These are phyloP conservation scores for Xylaria scruposa DNA, from an alignment of 495 filamentous ascomycete species.

Conservation along the genomic window DNA sequence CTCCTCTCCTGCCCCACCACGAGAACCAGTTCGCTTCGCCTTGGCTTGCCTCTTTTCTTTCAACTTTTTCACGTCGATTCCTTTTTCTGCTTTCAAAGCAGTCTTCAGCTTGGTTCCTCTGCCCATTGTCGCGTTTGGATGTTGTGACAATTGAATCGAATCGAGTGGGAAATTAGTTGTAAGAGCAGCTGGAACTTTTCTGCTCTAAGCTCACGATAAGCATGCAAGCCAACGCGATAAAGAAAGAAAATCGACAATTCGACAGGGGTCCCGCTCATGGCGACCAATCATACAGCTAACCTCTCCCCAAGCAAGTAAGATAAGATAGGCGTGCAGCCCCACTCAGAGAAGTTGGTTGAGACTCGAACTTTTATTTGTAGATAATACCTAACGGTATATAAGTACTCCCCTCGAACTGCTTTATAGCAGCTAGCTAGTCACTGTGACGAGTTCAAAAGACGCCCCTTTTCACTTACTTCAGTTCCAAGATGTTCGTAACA, in stretches of 20 bases:
- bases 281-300: conserved; percentile 14
- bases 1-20: conserved; percentile 46
- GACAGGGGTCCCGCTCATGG: not conserved
- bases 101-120: conserved; percentile 67
- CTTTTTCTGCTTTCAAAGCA: conserved; percentile 71
- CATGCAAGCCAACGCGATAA: conserved; percentile 19
- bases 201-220: conserved; percentile 27
- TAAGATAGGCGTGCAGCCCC: not conserved
- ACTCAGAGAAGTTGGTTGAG: not conserved
- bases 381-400: no score
- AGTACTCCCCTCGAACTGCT: no score
- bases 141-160: conserved; percentile 24
- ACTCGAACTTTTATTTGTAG: no score
- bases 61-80: conserved; percentile 71
- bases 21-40: conserved; percentile 48
- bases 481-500: not conserved
- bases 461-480: not conserved
- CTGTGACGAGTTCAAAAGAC: not conserved
- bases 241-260: conserved; percentile 17
- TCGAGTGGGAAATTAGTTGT: conserved; percentile 11
- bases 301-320: not conserved
- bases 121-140: conserved; percentile 38
- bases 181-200: conserved; percentile 17
- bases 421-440: no score
- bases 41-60: conserved; percentile 63